A percentile compares a stretch with the other conserved stretches of the same genome.
These are phyloP conservation scores for Heteromeles arbutifolia DNA, from an alignment of 306 rosid species.

Conservation along the genomic window DNA sequence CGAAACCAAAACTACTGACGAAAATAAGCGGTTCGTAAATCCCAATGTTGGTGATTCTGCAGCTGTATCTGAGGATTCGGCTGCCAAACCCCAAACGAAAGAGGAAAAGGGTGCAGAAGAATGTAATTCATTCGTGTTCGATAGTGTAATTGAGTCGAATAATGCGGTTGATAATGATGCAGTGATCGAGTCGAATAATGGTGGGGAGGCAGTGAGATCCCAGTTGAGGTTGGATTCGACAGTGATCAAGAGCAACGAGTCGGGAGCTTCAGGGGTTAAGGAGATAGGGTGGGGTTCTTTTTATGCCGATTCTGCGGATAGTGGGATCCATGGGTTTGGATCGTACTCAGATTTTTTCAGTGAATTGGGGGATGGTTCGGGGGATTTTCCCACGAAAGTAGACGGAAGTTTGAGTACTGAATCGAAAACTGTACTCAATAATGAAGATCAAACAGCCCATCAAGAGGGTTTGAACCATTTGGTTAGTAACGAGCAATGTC, in stretches of 20 bases:
- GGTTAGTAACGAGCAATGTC: conserved; percentile 30
- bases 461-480: conserved; percentile 22
- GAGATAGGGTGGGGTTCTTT: conserved; percentile 79
- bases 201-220: conserved; percentile 28
- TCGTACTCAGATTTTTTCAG: conserved; percentile 70
- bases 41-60: conserved; percentile 36
- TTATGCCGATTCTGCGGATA: conserved; percentile 43
- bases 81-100: background rate
- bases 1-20: background rate
- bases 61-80: conserved; percentile 30
- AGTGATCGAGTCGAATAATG: conserved; percentile 12
- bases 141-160: conserved; percentile 6
- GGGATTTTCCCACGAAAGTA: conserved; percentile 20
- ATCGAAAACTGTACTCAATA: conserved; percentile 12
- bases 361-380: conserved; percentile 50
- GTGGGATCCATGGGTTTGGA: conserved; percentile 47
- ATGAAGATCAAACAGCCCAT: conserved; percentile 25
- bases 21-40: conserved; percentile 38
- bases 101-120: conserved; percentile 19
- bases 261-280: conserved; percentile 42
- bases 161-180: background rate
- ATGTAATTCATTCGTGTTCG: conserved; percentile 28
- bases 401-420: conserved; percentile 19
- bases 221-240: conserved; percentile 11
- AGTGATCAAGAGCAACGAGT: conserved; percentile 23